Base-by-base conservation (phyloP, 2,329 filamentous ascomycete species). In the Harringtonia lauricola region DNA sequence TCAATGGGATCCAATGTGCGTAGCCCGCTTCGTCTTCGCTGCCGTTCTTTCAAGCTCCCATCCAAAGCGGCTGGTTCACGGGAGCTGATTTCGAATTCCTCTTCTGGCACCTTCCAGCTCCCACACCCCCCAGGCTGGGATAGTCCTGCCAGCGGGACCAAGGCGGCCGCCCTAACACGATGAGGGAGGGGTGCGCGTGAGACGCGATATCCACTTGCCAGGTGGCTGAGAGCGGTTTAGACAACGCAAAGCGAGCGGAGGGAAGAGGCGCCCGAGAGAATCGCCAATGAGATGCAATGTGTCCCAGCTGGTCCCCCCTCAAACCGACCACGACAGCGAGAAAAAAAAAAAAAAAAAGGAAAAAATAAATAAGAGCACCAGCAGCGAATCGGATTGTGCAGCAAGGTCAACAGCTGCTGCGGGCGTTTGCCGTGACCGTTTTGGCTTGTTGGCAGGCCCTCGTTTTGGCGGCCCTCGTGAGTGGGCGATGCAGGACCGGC, bases 71-170 rank as follows among this genome's bases (percentile, higher is more conserved):
- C 6, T 26, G 7, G 6, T 10, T 26, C 24, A 17, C 8, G 31
- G 31, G 8, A 34, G 13, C 15, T 17, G 31, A 31, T 31, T 34
- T 15, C 15, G 38, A 15, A 26, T 26, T 26, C 24, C 24, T 7
- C 24, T 10, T 13, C 30, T 14, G 7, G 30, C 28, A 31, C 30
- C 39, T 33, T 21, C 7, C 10, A 10, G 35, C 21, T 15, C 30
- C 7, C 21, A 18, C 43, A 38, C 14, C 21, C 19, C 22, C 29
- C n/a, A n/a, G n/a, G n/a, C n/a, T n/a, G 9, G 45, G 39, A 29
- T 38, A 36, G 17, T 36, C 46, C 10, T 36, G 47, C 17, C 37
- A 36, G 42, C 39, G 29, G 31, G 39, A 21, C 22, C 39, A 21
- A 26, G 22, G 30, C 26, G 18, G 13, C 21, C 19, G 19, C 17